phyloP scores from a whole-genome alignment of 257 asterid genomes.

The Solanum paucissectum region DNA sequence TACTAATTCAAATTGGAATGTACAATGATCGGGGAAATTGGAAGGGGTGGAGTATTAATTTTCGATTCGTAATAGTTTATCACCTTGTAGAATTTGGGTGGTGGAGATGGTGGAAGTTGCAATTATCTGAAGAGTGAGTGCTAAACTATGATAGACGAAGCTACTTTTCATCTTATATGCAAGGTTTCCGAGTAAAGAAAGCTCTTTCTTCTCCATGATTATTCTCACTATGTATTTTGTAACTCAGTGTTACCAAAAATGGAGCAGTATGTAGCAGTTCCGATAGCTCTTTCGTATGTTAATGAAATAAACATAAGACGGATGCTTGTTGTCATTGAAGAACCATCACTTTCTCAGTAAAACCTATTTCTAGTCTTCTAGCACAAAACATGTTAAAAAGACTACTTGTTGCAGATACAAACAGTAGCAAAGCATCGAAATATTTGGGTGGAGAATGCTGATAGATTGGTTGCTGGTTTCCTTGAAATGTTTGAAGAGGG shows the following conservation, averaged over 20 bases:
- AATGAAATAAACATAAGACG: not conserved
- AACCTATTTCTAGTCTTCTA: not conserved
- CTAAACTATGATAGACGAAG: not conserved
- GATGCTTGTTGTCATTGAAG: not conserved
- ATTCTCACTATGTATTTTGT: not conserved
- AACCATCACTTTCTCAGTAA: not conserved
- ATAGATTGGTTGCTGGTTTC: constrained; percentile 51
- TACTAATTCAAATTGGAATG: not conserved
- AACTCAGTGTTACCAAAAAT: not conserved
- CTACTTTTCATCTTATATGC: not conserved
- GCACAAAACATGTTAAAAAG: not conserved
- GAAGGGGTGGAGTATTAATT: not conserved
- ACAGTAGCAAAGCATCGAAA: constrained; percentile 40
- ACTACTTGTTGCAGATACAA: constrained; percentile 30
- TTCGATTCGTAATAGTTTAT: not conserved
- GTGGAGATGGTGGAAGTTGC: not conserved
- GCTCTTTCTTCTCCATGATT: not conserved
- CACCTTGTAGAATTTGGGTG: not conserved
- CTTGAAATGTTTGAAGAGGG: constrained; percentile 58
- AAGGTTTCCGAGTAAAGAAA: not conserved
- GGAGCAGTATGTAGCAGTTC: not conserved
- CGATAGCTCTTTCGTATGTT: not conserved
- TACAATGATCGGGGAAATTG: not conserved
- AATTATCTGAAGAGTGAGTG: not conserved
- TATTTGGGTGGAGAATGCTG: constrained; percentile 57